Evolutionary conservation across 177 flowering plant species (phyloP), one percentile per base, ranked within the genome.

Genomic region (Tripterygium wilfordii): DNA sequence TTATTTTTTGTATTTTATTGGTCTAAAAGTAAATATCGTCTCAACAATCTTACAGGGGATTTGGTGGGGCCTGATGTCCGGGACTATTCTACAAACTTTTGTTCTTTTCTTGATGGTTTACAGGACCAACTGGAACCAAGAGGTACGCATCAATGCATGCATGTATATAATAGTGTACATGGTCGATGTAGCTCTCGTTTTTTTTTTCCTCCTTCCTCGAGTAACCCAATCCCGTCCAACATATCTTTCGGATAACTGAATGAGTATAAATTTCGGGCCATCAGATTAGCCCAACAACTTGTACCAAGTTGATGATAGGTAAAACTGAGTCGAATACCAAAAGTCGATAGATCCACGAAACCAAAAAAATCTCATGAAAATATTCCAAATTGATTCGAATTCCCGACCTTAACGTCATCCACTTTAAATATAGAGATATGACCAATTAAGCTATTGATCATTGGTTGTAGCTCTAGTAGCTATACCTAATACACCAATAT

Each of bases 61-160:
- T 29, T 83, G 87, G 87, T 38, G 3, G 18, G 91, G 91, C 35
- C 76, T 80, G 91, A 32, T 80, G 20, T 14, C 41, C 10, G 91
- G 91, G 15, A 70, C 78, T 0, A 21, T 57, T 10, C 20, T 64
- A 10, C 87, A 80, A 42, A 80, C 85, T 2, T 16, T 27, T 2
- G 28, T 78, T 2, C 74, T 83, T 32, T 46, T 74, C 43, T 28
- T 43, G 49, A 49, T 83, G 61, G 53, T 75, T 14, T 80, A 75
- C 33, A 69, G 44, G 50, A 78, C 87, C 40, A 78, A 83, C 31
- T 83, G 91, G 91, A 66, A 63, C 47, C 66, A 67, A 66, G 66
- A 62, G 66, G 66, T 62, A 45, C 36, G 10, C 1, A 4, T 23
- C 9, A 1, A 13, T 14, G 8, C 19, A 15, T 10, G n/a, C n/a